These are phyloP conservation scores for Alternaria angustiovoidea DNA, from an alignment of 2,329 filamentous ascomycete species.

Conservation along the genomic window DNA sequence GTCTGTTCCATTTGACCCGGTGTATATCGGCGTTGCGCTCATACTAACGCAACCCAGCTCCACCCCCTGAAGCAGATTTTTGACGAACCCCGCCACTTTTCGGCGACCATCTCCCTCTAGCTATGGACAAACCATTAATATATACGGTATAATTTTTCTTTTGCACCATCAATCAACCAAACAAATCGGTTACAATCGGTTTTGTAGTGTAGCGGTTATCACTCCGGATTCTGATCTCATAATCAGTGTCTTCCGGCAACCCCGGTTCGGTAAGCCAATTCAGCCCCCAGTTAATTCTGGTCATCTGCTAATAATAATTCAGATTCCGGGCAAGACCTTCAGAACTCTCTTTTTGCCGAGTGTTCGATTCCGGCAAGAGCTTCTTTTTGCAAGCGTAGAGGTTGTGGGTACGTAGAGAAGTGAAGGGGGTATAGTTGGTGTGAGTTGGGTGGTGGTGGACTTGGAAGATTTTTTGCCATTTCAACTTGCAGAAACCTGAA, in stretches of 20 bases:
- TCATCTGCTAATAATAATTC: too few species aligned
- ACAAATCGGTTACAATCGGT: conserved; percentile 12
- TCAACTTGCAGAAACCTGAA: not conserved
- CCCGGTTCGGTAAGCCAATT: conserved; percentile 5
- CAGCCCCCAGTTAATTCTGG: too few species aligned
- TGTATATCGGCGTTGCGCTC: not conserved
- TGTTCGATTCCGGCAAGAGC: conserved; percentile 13
- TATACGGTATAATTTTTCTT: too few species aligned
- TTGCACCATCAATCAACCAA: conserved; percentile 8
- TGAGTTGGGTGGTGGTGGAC: not conserved
- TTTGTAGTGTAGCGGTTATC: conserved; percentile 23
- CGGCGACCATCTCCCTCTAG: rapidly evolving
- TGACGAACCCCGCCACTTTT: not conserved
- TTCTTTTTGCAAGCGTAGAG: not conserved
- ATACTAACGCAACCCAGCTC: not conserved
- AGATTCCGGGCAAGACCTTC: conserved; percentile 19
- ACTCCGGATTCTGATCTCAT: conserved; percentile 17
- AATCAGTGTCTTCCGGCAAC: conserved; percentile 15
- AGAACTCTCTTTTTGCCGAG: not conserved
- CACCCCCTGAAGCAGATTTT: not conserved
- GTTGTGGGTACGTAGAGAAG: not conserved
- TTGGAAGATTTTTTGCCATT: not conserved
- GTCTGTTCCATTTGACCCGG: not conserved
- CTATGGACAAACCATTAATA: rapidly evolving
- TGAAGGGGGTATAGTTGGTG: not conserved